Conservation (phyloP, 257 asterid species). For the Solanum lycopersicoides region DNA sequence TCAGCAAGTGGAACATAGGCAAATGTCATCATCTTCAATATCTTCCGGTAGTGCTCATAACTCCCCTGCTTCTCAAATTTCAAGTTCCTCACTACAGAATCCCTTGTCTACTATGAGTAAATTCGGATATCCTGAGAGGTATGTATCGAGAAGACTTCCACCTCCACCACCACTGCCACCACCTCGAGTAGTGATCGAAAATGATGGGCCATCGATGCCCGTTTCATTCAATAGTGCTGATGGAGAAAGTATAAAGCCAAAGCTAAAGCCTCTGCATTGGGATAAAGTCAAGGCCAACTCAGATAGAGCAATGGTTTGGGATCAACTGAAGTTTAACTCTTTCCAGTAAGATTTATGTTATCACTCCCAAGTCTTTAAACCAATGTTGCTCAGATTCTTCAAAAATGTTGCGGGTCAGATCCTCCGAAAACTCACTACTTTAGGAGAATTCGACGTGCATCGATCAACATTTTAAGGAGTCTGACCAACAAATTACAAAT, state of each 20-base stretch:
- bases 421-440: not conserved
- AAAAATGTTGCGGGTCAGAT: not conserved
- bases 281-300: conserved; percentile 79
- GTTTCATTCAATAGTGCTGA: conserved; percentile 9
- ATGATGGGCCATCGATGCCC: conserved; percentile 38
- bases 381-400: not conserved
- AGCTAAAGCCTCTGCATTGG: conserved; percentile 81
- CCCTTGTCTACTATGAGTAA: conserved; percentile 13
- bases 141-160: conserved; percentile 1
- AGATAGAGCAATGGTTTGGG: conserved; percentile 77
- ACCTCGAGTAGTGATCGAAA: conserved; percentile 20
- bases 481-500: too few relatives aligned
- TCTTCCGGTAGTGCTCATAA: conserved; percentile 44
- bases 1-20: conserved; percentile 38
- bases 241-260: conserved; percentile 44
- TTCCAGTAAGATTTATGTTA: conserved; percentile 47
- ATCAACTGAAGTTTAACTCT: conserved; percentile 61
- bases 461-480: not conserved
- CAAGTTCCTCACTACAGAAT: not conserved
- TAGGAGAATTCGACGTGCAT: not conserved
- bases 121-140: not conserved
- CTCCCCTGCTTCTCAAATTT: conserved; percentile 17
- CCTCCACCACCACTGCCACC: conserved; percentile 50
- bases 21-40: conserved; percentile 35
- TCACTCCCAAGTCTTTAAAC: not conserved